Percentiles rank a stretch among this genome's conserved stretches.
phyloP scores from a whole-genome alignment of 2,329 filamentous ascomycete species.

The Gnomoniopsis sp. region DNA sequence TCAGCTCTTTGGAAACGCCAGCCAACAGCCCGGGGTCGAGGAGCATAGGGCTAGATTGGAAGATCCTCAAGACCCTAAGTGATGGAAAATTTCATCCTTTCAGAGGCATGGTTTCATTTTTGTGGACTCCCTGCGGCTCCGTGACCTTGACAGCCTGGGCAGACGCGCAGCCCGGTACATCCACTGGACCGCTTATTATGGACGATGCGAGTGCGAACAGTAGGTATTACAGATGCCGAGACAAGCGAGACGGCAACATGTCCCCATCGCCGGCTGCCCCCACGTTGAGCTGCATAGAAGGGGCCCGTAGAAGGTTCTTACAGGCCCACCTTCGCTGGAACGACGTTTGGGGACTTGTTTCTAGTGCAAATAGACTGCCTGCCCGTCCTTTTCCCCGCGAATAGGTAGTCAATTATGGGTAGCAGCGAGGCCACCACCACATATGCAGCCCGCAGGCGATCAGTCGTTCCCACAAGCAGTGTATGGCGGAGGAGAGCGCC shows the following conservation, averaged over 20 bases:
- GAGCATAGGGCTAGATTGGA: not conserved
- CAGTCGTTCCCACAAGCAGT: not conserved
- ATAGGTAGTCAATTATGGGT: not conserved
- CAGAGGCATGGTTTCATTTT: constrained; percentile 4
- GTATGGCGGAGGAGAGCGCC: not conserved
- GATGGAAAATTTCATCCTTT: constrained; percentile 3
- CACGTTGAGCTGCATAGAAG: constrained; percentile 17
- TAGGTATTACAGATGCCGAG: constrained; percentile 5
- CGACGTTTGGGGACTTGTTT: constrained; percentile 5
- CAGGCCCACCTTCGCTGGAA: constrained; percentile 9
- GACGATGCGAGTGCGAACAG: constrained; percentile 4
- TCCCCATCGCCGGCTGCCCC: constrained; percentile 1
- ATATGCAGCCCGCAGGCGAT: not conserved
- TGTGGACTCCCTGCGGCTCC: not conserved
- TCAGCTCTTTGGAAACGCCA: not conserved
- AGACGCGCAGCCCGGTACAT: not conserved
- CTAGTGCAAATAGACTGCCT: not conserved
- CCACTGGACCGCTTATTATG: not conserved
- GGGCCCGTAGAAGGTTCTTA: constrained; percentile 13
- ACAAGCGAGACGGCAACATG: constrained; percentile 1
- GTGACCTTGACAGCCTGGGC: not conserved
- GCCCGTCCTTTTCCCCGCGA: not conserved
- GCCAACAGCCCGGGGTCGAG: not conserved
- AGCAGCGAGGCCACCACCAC: not conserved
- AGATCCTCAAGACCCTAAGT: not conserved